A percentile compares a stretch with the other conserved stretches of the same genome.
These are phyloP conservation scores for Saccharomyces hybrid DNA, from an alignment of 1,139 yeast species.

Conservation along the genomic window DNA sequence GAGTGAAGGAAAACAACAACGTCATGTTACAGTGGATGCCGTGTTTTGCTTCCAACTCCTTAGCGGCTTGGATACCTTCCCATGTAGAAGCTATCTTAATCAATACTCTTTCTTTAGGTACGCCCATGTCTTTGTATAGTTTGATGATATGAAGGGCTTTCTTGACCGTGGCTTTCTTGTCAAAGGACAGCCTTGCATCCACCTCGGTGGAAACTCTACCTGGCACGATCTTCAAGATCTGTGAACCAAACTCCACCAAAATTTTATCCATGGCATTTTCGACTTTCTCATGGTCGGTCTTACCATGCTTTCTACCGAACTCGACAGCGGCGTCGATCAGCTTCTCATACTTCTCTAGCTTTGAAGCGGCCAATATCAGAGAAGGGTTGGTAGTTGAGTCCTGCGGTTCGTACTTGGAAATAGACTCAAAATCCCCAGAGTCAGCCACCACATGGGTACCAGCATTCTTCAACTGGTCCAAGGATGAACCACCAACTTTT, in stretches of 20 bases:
- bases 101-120: constrained; percentile 77
- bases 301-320: constrained; percentile 60
- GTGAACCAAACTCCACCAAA: constrained; percentile 90
- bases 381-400: constrained; percentile 99
- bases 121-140: constrained; percentile 75
- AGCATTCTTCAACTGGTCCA: constrained; percentile 81
- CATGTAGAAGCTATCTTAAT: constrained; percentile 96
- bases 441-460: constrained; percentile 96
- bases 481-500: constrained; percentile 51
- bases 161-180: constrained; percentile 82
- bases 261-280: constrained; percentile 79
- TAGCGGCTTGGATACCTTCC: constrained; percentile 97
- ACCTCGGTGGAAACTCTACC: constrained; percentile 99
- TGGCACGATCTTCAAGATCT: constrained; percentile 87
- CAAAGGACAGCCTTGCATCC: constrained; percentile 93
- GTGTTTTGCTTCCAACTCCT: constrained; percentile 82
- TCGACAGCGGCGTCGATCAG: constrained; percentile 84
- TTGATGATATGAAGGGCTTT: constrained; percentile 84
- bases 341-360: constrained; percentile 78
- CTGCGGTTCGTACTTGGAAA: constrained; percentile 96
- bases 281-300: constrained; percentile 54
- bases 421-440: constrained; percentile 96
- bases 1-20: constrained; percentile 84
- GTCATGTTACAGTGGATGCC: constrained; percentile 93
- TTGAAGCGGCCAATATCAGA: constrained; percentile 88